These are phyloP conservation scores for Ottelia alismoides DNA, from an alignment of 106 monocot genomes.

Conservation along the genomic window DNA sequence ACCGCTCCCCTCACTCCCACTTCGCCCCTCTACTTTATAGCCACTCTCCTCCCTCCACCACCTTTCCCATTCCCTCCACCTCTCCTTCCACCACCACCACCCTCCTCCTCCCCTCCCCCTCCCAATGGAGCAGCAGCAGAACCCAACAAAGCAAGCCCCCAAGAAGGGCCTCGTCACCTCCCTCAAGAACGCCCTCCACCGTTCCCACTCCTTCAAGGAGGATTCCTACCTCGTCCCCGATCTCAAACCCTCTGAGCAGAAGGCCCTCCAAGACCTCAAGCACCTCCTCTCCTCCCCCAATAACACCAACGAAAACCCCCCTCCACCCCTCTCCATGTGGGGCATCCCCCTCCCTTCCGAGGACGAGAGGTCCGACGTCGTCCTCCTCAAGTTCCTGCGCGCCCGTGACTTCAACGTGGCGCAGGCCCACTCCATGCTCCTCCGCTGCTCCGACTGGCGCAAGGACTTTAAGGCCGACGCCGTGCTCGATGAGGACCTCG, in stretches of 20 bases:
- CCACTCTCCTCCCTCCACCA: too few relatives aligned
- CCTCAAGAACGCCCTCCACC: slow-evolving; percentile 36
- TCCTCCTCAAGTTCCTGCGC: slow-evolving; percentile 61
- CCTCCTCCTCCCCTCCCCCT: too few relatives aligned
- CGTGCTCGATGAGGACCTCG: slow-evolving; percentile 26
- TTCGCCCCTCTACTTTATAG: too few relatives aligned
- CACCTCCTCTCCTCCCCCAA: slow-evolving; percentile 15
- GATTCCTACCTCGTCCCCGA: slow-evolving; percentile 41
- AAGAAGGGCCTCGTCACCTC: slow-evolving; percentile 29
- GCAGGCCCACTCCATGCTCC: slow-evolving; percentile 51
- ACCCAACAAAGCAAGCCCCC: too few relatives aligned
- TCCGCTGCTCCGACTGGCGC: slow-evolving; percentile 37
- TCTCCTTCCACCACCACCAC: too few relatives aligned
- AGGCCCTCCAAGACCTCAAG: slow-evolving; percentile 35
- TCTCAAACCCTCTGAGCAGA: slow-evolving; percentile 45
- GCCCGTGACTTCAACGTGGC: slow-evolving; percentile 37
- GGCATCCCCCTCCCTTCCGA: slow-evolving; percentile 38
- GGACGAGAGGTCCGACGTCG: slow-evolving; percentile 30
- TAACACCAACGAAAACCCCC: not conserved
- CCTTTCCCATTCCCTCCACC: too few relatives aligned
- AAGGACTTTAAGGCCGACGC: slow-evolving; percentile 29
- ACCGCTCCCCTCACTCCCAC: too few relatives aligned
- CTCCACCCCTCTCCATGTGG: slow-evolving; percentile 29
- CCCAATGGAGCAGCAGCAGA: too few relatives aligned
- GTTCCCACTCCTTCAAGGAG: slow-evolving; percentile 55